Percentiles rank a stretch among this genome's conserved stretches.
These are phyloP conservation scores for Aspergillus sp. DNA, from an alignment of 2,329 filamentous ascomycete species.

Conservation along the genomic window DNA sequence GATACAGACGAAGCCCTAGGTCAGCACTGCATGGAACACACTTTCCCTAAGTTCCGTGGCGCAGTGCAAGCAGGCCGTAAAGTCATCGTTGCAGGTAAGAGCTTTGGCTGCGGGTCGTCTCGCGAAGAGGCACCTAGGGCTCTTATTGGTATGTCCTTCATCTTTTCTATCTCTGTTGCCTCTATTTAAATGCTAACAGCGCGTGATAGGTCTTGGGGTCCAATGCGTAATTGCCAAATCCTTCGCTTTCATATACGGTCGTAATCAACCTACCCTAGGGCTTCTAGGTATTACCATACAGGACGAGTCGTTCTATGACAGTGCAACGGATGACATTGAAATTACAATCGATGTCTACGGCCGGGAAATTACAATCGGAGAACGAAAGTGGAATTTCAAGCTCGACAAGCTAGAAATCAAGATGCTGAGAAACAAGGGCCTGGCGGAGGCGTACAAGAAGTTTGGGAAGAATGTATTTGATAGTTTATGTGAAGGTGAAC, in stretches of 20 bases:
- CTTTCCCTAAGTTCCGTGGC: slow-evolving; percentile 35
- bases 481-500: slow-evolving; percentile 2
- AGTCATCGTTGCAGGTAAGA: slow-evolving; percentile 42
- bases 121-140: slow-evolving; percentile 40
- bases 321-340: slow-evolving; percentile 26
- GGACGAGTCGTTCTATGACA: slow-evolving; percentile 35
- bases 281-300: slow-evolving; percentile 38
- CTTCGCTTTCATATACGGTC: slow-evolving; percentile 43
- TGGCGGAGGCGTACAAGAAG: neutral
- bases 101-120: slow-evolving; percentile 43
- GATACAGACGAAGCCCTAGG: slow-evolving; percentile 29
- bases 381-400: neutral
- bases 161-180: too few relatives aligned
- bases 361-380: neutral
- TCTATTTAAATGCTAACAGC: too few relatives aligned
- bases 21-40: slow-evolving; percentile 36
- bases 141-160: slow-evolving; percentile 25
- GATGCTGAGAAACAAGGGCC: neutral
- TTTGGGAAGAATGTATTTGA: slow-evolving; percentile 4
- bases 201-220: slow-evolving; percentile 18
- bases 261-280: slow-evolving; percentile 42
- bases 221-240: slow-evolving; percentile 40
- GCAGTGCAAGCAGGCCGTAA: slow-evolving; percentile 30
- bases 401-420: neutral
- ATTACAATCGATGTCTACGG: slow-evolving; percentile 29